Conservation (phyloP, 2,329 filamentous ascomycete species). For the Xylariaceae sp. region DNA sequence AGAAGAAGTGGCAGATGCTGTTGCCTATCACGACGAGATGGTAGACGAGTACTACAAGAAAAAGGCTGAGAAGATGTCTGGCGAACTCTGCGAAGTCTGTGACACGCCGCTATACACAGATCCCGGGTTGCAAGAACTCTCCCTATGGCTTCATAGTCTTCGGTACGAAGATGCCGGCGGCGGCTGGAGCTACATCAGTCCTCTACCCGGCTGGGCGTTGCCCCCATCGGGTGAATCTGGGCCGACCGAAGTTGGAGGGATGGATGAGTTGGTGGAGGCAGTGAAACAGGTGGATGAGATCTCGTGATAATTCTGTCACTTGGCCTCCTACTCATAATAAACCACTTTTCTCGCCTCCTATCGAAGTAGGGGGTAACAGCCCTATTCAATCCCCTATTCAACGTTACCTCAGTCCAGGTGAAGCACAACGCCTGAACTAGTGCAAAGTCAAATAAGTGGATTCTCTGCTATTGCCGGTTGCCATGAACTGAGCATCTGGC, state of each 20-base stretch:
- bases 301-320: slow-evolving; percentile 21
- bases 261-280: slow-evolving; percentile 62
- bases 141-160: slow-evolving; percentile 90
- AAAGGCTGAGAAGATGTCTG: slow-evolving; percentile 92
- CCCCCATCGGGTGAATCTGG: slow-evolving; percentile 75
- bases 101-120: slow-evolving; percentile 91
- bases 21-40: slow-evolving; percentile 93
- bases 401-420: background rate
- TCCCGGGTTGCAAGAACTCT: slow-evolving; percentile 85
- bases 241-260: slow-evolving; percentile 66
- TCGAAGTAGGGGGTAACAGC: background rate
- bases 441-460: slow-evolving; percentile 11
- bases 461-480: background rate
- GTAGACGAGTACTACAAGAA: slow-evolving; percentile 86
- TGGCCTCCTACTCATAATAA: background rate
- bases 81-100: slow-evolving; percentile 78
- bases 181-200: slow-evolving; percentile 84
- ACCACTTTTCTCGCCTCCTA: background rate
- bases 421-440: slow-evolving; percentile 6
- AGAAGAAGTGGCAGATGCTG: slow-evolving; percentile 84
- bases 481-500: background rate
- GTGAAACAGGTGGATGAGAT: slow-evolving; percentile 51
- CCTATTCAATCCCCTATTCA: background rate
- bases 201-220: slow-evolving; percentile 82
- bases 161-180: slow-evolving; percentile 85